A percentile compares a stretch with the other conserved stretches of the same genome.
Evolutionary conservation across 371 early-diverging fungal species (phyloP).

Genomic region (Enterocytospora artemiae): DNA sequence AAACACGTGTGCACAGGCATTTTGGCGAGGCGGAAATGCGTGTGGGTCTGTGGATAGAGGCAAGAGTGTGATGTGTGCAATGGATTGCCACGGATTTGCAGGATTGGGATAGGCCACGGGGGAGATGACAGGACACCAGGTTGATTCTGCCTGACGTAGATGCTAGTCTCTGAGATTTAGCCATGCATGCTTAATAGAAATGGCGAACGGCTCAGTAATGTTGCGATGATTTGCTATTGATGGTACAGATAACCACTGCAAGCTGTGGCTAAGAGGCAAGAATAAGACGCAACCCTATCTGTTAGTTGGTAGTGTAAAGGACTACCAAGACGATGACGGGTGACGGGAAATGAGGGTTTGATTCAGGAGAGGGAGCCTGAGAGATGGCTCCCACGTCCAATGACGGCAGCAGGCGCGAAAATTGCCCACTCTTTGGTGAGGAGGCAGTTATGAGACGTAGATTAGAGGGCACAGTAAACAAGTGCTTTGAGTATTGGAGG

Average conservation of each 20-base stretch:
- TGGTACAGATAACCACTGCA: slow-evolving; percentile 14
- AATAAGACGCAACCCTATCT: slow-evolving; percentile 31
- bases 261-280: slow-evolving; percentile 19
- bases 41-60: no score
- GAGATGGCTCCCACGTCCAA: slow-evolving; percentile 42
- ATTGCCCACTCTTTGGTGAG: slow-evolving; percentile 29
- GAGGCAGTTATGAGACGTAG: slow-evolving; percentile 38
- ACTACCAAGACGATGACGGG: slow-evolving; percentile 36
- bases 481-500: slow-evolving; percentile 19
- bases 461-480: neutral
- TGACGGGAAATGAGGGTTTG: slow-evolving; percentile 33
- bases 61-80: no score
- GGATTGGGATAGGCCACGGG: no score
- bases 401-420: slow-evolving; percentile 46
- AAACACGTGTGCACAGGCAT: no score
- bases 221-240: slow-evolving; percentile 17
- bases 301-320: slow-evolving; percentile 40
- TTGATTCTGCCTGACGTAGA: slow-evolving; percentile 48
- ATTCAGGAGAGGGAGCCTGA: slow-evolving; percentile 46
- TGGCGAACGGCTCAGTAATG: slow-evolving; percentile 41
- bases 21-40: no score
- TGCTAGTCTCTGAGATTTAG: slow-evolving; percentile 39
- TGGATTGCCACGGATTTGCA: no score
- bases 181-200: slow-evolving; percentile 34
- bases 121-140: slow-evolving; percentile 23